Percentiles rank a stretch among this genome's conserved stretches.
Conservation (phyloP, 2,329 filamentous ascomycete species). For the Pyrenophora seminiperda region DNA sequence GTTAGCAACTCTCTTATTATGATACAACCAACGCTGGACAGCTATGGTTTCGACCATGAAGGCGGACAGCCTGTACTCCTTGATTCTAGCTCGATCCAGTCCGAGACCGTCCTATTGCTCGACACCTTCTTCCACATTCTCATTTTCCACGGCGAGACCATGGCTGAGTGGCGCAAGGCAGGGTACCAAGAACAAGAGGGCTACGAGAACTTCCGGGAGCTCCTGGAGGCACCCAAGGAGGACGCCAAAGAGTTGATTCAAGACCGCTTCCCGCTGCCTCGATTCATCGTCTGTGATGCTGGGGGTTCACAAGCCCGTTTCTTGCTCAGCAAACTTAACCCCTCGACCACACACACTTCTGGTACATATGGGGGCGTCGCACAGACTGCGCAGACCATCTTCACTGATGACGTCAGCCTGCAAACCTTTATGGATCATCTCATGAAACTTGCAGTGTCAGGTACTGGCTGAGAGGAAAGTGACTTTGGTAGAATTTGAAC, state of each 20-base stretch:
- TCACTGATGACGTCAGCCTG: conserved; percentile 96
- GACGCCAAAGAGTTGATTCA: conserved; percentile 97
- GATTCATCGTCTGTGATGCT: conserved; percentile 98
- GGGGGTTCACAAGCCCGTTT: conserved; percentile 97
- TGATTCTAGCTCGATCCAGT: conserved; percentile 94
- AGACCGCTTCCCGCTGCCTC: conserved; percentile 95
- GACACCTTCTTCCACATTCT: conserved; percentile 99
- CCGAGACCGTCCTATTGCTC: conserved; percentile 88
- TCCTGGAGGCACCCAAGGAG: conserved; percentile 93
- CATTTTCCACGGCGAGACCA: conserved; percentile 97
- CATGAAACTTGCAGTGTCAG: conserved; percentile 73
- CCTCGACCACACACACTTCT: conserved; percentile 93
- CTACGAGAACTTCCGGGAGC: conserved; percentile 90
- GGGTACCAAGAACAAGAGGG: conserved; percentile 98
- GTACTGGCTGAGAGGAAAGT: conserved; percentile 32
- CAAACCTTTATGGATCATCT: conserved; percentile 99
- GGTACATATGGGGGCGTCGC: conserved; percentile 88
- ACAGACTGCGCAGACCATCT: conserved; percentile 94
- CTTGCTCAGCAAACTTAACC: conserved; percentile 94
- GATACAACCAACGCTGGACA: conserved; percentile 97
- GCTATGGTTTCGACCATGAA: conserved; percentile 95
- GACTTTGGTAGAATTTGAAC: background rate
- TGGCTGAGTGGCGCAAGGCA: conserved; percentile 97
- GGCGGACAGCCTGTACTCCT: conserved; percentile 91
- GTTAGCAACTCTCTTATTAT: conserved; percentile 96